Percentiles rank a stretch among this genome's conserved stretches.
phyloP scores from a whole-genome alignment of 495 filamentous ascomycete species.

The Annulohypoxylon bovei region DNA sequence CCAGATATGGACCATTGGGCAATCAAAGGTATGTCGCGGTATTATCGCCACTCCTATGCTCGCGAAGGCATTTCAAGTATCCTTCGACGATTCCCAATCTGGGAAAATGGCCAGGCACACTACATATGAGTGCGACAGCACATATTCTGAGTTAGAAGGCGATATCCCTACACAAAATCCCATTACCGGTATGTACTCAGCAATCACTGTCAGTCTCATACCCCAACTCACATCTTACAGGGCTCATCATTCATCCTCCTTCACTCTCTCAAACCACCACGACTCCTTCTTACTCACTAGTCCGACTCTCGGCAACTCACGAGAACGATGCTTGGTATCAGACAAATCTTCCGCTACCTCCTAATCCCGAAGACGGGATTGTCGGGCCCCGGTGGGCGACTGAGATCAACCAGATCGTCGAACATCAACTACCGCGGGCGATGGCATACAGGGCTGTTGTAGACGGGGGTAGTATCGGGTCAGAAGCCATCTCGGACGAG shows the following conservation, averaged over 20 bases:
- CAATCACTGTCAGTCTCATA: neutral
- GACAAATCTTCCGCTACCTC: constrained; percentile 49
- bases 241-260: constrained; percentile 56
- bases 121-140: constrained; percentile 50
- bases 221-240: constrained; percentile 34
- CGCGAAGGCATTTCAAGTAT: constrained; percentile 51
- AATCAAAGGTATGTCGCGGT: constrained; percentile 50
- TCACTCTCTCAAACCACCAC: constrained; percentile 41
- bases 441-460: constrained; percentile 27
- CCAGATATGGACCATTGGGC: constrained; percentile 51
- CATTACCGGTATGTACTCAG: constrained; percentile 50
- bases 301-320: constrained; percentile 57
- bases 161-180: constrained; percentile 45
- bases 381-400: constrained; percentile 52
- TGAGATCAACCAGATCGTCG: constrained; percentile 53
- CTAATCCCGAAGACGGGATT: constrained; percentile 27
- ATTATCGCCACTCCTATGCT: constrained; percentile 54
- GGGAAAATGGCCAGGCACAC: constrained; percentile 36
- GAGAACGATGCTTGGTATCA: constrained; percentile 57
- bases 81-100: constrained; percentile 32
- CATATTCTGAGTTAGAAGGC: constrained; percentile 44
- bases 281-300: constrained; percentile 53
- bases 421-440: constrained; percentile 46
- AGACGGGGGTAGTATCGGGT: constrained; percentile 5
- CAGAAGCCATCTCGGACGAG: constrained; percentile 22